Evolutionary conservation across 2,329 filamentous ascomycete genomes (phyloP), one percentile per base, ranked within the genome.

Genomic region (Penicillium sp.): DNA sequence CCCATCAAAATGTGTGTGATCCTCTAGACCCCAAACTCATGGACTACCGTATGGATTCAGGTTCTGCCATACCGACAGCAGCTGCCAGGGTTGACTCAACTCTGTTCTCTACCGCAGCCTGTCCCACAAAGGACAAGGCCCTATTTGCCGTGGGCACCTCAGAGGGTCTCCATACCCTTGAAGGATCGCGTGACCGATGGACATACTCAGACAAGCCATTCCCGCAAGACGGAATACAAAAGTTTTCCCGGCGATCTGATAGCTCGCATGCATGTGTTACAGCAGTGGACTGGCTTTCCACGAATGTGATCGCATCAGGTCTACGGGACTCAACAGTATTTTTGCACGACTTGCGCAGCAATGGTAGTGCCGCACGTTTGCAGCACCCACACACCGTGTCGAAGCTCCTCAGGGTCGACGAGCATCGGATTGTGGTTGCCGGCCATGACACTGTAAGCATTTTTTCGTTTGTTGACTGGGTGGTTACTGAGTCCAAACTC

Each of bases 81-180:
- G 31, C 31, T 33, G 31, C 14, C 31, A 33, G 3, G 31, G 13
- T 33, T 16, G 13, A 14, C 10, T 33, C 65, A 19, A 71, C 72
- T 1, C 50, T 75, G 29, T 76, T 74, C 72, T 75, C 70, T 49
- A 75, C 74, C 3, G 68, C 74, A 1, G 58, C 75, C 2, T 71
- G 69, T 24, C 75, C 75, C 37, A 59, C 58, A 22, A 63, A 67
- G 4, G 57, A 62, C 16, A 69, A 61, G 16, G 63, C 70, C 1
- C 52, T 69, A 10, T 78, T 77, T 46, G 74, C 74, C 27, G 63
- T 77, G 31, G 75, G 75, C 4, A 73, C 73, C 4, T 75, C 73
- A 4, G 64, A 71, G 2, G 74, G 74, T 14, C 60, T 78, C 10
- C 60, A 73, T 46, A 73, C 68, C 2, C 56, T 76, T 6, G 64